A percentile compares a stretch with the other conserved stretches of the same genome.
Conservation (phyloP, 352 stramenopile genomes). For the Phytophthora cactorum region DNA sequence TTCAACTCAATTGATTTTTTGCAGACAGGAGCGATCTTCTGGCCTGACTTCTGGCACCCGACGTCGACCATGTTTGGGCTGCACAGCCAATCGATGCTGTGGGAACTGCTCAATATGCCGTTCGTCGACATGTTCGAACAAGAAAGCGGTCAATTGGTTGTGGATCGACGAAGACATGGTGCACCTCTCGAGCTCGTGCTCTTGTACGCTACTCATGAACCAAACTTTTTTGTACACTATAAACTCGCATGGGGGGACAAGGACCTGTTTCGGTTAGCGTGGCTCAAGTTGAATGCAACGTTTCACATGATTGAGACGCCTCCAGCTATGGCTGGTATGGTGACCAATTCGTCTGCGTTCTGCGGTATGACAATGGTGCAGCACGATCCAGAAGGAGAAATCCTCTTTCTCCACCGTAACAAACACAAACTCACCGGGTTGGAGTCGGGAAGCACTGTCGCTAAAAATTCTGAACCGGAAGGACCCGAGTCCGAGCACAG, state of each 20-base stretch:
- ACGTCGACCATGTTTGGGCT: constrained; percentile 36
- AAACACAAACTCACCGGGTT: constrained; percentile 44
- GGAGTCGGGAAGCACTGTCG: neutral
- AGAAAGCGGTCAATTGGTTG: constrained; percentile 62
- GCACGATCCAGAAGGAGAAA: constrained; percentile 33
- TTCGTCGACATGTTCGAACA: constrained; percentile 76
- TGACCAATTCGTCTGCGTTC: constrained; percentile 39
- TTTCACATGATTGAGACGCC: constrained; percentile 66
- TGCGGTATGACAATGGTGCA: constrained; percentile 67
- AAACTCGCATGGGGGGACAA: constrained; percentile 62
- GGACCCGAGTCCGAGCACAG: neutral
- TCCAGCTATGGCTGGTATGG: constrained; percentile 43
- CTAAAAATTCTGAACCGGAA: neutral
- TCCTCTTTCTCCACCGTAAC: constrained; percentile 66
- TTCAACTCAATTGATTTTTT: constrained; percentile 38
- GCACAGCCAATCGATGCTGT: constrained; percentile 34
- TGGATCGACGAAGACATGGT: constrained; percentile 42
- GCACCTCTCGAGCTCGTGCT: constrained; percentile 38
- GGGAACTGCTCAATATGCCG: constrained; percentile 51
- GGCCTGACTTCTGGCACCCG: constrained; percentile 36
- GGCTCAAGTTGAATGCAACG: constrained; percentile 46
- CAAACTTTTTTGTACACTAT: constrained; percentile 44
- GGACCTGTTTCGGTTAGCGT: constrained; percentile 67
- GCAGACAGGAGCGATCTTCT: constrained; percentile 25
- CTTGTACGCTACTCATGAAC: constrained; percentile 53